These are phyloP conservation scores for Nannizzia gypsea DNA, from an alignment of 2,329 filamentous ascomycete species.

Conservation along the genomic window DNA sequence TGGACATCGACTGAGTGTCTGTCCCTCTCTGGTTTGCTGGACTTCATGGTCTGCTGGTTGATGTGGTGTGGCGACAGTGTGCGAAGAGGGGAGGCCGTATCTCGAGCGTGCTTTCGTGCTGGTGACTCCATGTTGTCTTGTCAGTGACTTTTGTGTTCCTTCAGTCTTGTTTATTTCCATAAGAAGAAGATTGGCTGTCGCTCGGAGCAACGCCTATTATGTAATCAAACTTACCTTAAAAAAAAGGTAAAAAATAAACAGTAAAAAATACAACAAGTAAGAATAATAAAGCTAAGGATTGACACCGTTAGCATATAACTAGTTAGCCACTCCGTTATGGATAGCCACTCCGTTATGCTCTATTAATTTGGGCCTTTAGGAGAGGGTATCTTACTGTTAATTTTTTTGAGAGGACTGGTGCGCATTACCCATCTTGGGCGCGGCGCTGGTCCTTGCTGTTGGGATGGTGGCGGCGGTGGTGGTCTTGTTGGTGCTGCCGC, in stretches of 20 bases:
- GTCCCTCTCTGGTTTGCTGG: constrained; percentile 24
- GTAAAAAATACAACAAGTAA: too few species aligned
- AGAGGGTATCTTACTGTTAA: too few species aligned
- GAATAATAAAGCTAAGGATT: too few species aligned
- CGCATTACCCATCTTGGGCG: too few species aligned
- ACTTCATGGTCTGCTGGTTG: constrained; percentile 36
- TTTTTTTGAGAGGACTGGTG: too few species aligned
- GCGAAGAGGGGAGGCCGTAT: constrained; percentile 28
- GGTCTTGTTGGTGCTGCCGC: too few species aligned
- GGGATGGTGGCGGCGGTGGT: too few species aligned
- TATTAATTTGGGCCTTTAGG: too few species aligned
- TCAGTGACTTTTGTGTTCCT: neutral
- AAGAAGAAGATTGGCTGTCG: neutral
- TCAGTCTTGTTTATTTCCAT: neutral
- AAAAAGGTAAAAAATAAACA: neutral
- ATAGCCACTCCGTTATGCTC: too few species aligned
- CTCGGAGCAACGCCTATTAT: neutral
- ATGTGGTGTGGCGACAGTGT: constrained; percentile 39
- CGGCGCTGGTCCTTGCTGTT: too few species aligned
- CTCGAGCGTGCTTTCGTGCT: constrained; percentile 10
- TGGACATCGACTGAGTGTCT: constrained; percentile 35
- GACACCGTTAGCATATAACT: too few species aligned
- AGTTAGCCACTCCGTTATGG: too few species aligned
- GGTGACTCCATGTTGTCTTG: neutral
- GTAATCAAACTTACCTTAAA: neutral